These are phyloP conservation scores for Vanrija pseudolonga DNA, from an alignment of 1,284 basidiomycete genomes.

Conservation along the genomic window DNA sequence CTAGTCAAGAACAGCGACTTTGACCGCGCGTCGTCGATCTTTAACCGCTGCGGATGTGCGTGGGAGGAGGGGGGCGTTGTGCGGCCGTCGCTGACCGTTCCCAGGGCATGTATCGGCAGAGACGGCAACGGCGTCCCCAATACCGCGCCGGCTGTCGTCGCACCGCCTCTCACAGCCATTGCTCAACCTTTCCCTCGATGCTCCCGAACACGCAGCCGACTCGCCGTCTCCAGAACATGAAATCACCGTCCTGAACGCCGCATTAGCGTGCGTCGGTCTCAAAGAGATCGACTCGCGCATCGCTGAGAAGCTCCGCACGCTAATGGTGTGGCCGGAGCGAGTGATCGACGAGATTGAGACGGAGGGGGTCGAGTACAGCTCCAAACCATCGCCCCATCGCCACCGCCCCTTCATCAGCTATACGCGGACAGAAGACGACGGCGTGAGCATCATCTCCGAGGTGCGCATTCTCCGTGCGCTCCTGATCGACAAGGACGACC, in stretches of 20 bases:
- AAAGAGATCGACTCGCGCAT: conserved; percentile 19
- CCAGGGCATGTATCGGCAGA: conserved; percentile 23
- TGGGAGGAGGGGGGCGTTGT: conserved; percentile 26
- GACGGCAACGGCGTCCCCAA: conserved; percentile 8
- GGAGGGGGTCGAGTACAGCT: not conserved
- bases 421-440: conserved; percentile 38
- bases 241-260: conserved; percentile 32
- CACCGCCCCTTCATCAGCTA: conserved; percentile 40
- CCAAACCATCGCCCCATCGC: not conserved
- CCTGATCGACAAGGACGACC: conserved; percentile 20
- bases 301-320: conserved; percentile 26
- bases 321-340: conserved; percentile 39
- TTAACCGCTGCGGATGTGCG: conserved; percentile 38
- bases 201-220: not conserved
- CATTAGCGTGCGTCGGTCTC: conserved; percentile 39
- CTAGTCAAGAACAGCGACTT: conserved; percentile 53
- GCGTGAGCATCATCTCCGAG: conserved; percentile 37
- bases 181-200: not conserved
- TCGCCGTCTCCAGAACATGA: conserved; percentile 21
- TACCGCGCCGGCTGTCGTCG: conserved; percentile 22
- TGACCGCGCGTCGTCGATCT: conserved; percentile 31
- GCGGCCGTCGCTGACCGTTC: not conserved
- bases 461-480: conserved; percentile 29
- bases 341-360: conserved; percentile 5
- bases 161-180: conserved; percentile 10